These are phyloP conservation scores for Kuraishia piskuri DNA, from an alignment of 805 yeast species.

Conservation along the genomic window DNA sequence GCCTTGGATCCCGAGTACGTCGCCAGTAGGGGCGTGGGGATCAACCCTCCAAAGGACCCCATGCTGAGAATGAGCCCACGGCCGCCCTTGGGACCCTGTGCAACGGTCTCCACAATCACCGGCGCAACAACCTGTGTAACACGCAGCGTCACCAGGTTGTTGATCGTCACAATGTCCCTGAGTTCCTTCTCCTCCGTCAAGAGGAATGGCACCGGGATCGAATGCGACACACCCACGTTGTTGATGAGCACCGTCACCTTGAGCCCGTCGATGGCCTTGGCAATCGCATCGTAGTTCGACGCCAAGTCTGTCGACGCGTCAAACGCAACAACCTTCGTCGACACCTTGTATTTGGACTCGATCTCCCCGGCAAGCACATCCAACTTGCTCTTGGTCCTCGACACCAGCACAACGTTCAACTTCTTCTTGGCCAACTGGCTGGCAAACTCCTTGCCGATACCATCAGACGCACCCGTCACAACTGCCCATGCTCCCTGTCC, in stretches of 20 bases:
- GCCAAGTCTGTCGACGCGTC: conserved; percentile 65
- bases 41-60: conserved; percentile 95
- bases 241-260: conserved; percentile 74
- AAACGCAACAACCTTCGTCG: conserved; percentile 61
- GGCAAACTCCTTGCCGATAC: conserved; percentile 91
- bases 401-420: conserved; percentile 73
- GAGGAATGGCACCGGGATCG: conserved; percentile 87
- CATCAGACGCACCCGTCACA: conserved; percentile 95
- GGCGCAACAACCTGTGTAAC: conserved; percentile 80
- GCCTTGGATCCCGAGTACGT: conserved; percentile 96
- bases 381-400: conserved; percentile 77
- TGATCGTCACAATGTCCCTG: conserved; percentile 73
- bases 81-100: conserved; percentile 23
- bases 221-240: conserved; percentile 92
- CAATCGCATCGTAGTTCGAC: conserved; percentile 46
- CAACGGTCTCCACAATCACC: conserved; percentile 46
- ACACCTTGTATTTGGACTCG: conserved; percentile 46
- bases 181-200: conserved; percentile 74
- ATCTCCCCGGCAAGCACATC: conserved; percentile 58
- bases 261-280: conserved; percentile 35
- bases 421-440: conserved; percentile 79
- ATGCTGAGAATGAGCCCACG: conserved; percentile 80
- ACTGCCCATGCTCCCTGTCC: conserved; percentile 79
- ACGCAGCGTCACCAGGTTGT: conserved; percentile 75
- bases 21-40: conserved; percentile 89